These are phyloP conservation scores for Aspergillus steynii DNA, from an alignment of 495 filamentous ascomycete species.

Conservation along the genomic window DNA sequence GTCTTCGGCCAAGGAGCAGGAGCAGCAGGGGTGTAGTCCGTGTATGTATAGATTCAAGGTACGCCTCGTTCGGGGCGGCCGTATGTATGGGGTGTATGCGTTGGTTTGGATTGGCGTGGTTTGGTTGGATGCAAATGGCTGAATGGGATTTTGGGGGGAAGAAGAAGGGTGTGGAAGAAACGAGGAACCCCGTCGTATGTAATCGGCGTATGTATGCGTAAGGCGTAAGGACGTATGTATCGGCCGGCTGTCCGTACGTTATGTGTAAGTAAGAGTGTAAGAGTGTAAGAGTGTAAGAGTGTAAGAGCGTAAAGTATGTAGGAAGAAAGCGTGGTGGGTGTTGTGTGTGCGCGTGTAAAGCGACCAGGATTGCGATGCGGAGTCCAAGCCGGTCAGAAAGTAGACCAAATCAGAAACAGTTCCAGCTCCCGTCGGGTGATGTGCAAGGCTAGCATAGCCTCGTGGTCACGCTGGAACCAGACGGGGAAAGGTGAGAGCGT, in stretches of 20 bases:
- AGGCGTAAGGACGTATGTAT: conserved; percentile 9
- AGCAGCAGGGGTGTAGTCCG: conserved; percentile 12
- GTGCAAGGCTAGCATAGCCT: conserved; percentile 35
- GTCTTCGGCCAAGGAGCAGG: conserved; percentile 18
- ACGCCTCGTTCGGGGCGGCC: background rate
- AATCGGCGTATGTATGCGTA: conserved; percentile 8
- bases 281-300: conserved; percentile 14
- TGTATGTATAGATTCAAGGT: conserved; percentile 4
- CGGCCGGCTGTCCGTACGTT: background rate
- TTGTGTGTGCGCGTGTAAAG: conserved; percentile 14
- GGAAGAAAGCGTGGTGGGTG: conserved; percentile 4
- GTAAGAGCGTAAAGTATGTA: conserved; percentile 8
- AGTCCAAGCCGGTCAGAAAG: conserved; percentile 24
- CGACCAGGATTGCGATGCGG: conserved; percentile 25
- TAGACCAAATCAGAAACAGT: conserved; percentile 28
- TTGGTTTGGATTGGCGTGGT: background rate
- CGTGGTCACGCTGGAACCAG: conserved; percentile 26
- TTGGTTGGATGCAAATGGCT: conserved; percentile 3
- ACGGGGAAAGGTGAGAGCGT: conserved; percentile 6
- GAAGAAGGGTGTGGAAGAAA: background rate
- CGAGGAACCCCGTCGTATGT: conserved; percentile 1
- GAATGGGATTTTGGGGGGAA: background rate
- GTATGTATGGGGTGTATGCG: conserved; percentile 1
- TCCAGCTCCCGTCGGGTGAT: conserved; percentile 34
- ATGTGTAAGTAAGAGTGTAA: conserved; percentile 13